Evolutionary conservation across 495 filamentous ascomycete genomes (phyloP).

Genomic region (Schizothecium vesticola): DNA sequence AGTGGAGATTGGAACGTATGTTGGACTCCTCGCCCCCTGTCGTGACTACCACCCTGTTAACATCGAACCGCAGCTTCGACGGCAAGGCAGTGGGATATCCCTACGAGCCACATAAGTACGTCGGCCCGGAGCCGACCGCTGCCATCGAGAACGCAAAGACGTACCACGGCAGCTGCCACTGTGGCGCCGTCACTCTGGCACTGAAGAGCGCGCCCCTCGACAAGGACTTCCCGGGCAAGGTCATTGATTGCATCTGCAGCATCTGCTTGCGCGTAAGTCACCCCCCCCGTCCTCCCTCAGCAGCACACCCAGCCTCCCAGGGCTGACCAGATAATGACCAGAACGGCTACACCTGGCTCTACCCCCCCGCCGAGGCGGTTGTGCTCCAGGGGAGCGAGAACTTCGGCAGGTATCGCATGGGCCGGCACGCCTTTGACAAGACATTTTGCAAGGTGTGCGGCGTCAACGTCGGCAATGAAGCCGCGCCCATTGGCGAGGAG

Average conservation of each 20-base stretch:
- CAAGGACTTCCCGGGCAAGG: constrained; percentile 12
- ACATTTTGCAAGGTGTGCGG: constrained; percentile 42
- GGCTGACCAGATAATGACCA: background rate
- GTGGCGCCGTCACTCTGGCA: constrained; percentile 41
- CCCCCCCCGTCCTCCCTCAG: background rate
- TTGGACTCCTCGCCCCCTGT: background rate
- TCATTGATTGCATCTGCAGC: constrained; percentile 38
- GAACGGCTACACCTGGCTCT: constrained; percentile 27
- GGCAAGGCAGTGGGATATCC: constrained; percentile 22
- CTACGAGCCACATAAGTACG: constrained; percentile 32
- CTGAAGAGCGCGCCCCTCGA: constrained; percentile 31
- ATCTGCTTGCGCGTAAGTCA: constrained; percentile 35
- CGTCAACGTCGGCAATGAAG: constrained; percentile 21
- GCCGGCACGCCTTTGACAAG: constrained; percentile 18
- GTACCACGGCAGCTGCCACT: constrained; percentile 50
- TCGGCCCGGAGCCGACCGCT: constrained; percentile 35
- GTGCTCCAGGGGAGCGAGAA: constrained; percentile 26
- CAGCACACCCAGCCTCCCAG: background rate
- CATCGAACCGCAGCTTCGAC: constrained; percentile 27
- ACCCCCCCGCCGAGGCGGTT: constrained; percentile 23
- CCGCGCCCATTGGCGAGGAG: constrained; percentile 13
- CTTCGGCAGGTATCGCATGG: constrained; percentile 28
- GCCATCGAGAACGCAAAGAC: constrained; percentile 32
- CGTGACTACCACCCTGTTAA: background rate
- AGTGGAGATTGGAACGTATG: constrained; percentile 28